Evolutionary conservation across 495 filamentous ascomycete genomes (phyloP).

Genomic region (Friedmanniomyces simplex): DNA sequence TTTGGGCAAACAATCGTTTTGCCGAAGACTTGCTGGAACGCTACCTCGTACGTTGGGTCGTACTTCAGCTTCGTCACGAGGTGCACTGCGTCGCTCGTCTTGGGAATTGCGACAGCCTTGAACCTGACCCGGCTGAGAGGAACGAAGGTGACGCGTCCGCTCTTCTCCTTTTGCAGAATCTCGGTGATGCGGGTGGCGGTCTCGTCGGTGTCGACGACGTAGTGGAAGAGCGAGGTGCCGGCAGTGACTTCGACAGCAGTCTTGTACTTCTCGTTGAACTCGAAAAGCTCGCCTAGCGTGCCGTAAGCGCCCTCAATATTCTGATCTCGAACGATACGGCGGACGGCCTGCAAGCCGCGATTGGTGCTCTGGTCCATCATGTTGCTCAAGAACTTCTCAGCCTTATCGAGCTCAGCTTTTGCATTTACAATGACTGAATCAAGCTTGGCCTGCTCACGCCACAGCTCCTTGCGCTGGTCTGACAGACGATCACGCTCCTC

Average conservation of each 20-base stretch:
- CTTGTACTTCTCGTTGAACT: constrained; percentile 73
- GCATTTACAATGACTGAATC: constrained; percentile 66
- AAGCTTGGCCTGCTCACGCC: constrained; percentile 81
- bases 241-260: constrained; percentile 88
- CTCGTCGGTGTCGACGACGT: constrained; percentile 85
- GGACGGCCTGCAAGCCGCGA: constrained; percentile 70
- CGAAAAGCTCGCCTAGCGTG: constrained; percentile 80
- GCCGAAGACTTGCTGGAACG: constrained; percentile 88
- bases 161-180: constrained; percentile 63
- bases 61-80: constrained; percentile 80
- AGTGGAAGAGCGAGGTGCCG: constrained; percentile 88
- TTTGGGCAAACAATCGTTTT: constrained; percentile 91
- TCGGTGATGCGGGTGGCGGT: constrained; percentile 76
- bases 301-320: constrained; percentile 84
- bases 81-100: constrained; percentile 73
- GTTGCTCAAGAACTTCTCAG: constrained; percentile 65
- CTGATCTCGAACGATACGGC: constrained; percentile 63
- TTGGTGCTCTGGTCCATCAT: constrained; percentile 85
- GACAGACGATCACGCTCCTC: constrained; percentile 67
- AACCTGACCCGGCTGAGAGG: constrained; percentile 71
- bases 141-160: constrained; percentile 92
- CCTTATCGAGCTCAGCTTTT: constrained; percentile 57
- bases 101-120: constrained; percentile 61
- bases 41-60: constrained; percentile 64
- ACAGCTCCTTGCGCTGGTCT: constrained; percentile 83